A percentile compares a stretch with the other conserved stretches of the same genome.
phyloP scores from a whole-genome alignment of 768 basidiomycete species.

The Hebeloma cylindrosporum region DNA sequence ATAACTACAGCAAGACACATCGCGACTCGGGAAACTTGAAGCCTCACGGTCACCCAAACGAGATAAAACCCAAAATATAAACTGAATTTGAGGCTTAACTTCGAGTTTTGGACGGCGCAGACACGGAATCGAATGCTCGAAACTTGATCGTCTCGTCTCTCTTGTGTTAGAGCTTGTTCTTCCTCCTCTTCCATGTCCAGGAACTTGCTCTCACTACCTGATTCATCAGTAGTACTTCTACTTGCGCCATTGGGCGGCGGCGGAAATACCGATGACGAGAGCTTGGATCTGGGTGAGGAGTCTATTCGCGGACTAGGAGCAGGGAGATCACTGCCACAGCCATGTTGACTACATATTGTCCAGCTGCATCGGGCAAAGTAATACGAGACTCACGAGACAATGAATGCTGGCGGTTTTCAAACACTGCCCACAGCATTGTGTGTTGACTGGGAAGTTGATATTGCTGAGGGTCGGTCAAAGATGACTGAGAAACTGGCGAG shows the following conservation, averaged over 20 bases:
- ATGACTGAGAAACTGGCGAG: constrained; percentile 45
- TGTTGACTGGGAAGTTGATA: no score
- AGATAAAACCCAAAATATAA: no score
- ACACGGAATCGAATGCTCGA: no score
- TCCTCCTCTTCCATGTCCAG: constrained; percentile 62
- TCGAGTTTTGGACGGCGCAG: no score
- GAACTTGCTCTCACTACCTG: constrained; percentile 50
- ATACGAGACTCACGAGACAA: constrained; percentile 66
- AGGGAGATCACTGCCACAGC: constrained; percentile 65
- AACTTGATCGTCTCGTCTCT: constrained; percentile 34
- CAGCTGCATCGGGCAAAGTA: constrained; percentile 76
- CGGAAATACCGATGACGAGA: constrained; percentile 22
- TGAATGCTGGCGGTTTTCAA: constrained; percentile 32
- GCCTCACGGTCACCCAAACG: no score
- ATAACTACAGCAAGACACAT: no score
- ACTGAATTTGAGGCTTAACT: no score
- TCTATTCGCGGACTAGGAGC: constrained; percentile 50
- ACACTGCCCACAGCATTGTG: constrained; percentile 34
- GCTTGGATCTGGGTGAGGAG: constrained; percentile 33
- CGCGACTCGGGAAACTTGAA: no score
- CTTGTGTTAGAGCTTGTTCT: constrained; percentile 41
- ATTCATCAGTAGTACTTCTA: no score
- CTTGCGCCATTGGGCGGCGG: constrained; percentile 10
- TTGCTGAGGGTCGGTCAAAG: constrained; percentile 20
- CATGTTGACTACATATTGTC: constrained; percentile 69